Base-by-base conservation (phyloP, 169 alveolate species). In the Plasmodium berghei region DNA sequence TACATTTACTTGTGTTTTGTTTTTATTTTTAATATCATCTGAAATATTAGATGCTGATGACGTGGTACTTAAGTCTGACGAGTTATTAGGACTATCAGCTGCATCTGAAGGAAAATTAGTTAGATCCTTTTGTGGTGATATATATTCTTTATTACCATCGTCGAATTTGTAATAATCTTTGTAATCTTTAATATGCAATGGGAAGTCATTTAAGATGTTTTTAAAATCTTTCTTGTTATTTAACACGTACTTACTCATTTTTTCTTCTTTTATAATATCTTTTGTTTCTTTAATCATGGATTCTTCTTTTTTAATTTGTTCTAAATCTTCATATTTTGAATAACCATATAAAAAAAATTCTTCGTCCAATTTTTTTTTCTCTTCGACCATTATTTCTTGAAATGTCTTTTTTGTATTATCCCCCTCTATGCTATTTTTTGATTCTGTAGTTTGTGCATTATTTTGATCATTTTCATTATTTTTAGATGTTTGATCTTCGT, bases 301-400 rank as follows among this genome's bases (percentile, higher is more conserved):
- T 80, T 80, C 90, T 22, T 80, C 90, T 26, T 80, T 80, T 62
- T 80, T 80, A 16, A 80, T 80, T 49, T 80, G 72, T 59, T 80
- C 90, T 22, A 40, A 18, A 52, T 80, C 70, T 66, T 80, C 90
- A 80, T 80, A 80, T 71, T 80, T 80, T 34, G 90, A 80, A 71
- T 80, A 80, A 22, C 90, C 90, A 45, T 80, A 56, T 67, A 80
- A 49, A 28, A 80, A 80, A 59, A 80, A 80, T 67, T 80, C 90
- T 80, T 80, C 90, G 49, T 80, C 90, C 69, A 80, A 61, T 71
- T 80, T 80, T 80, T 80, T 80, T 71, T 80, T 80, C 69, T 80
- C 90, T 67, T 80, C 90, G 26, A 20, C 90, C 83, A 80, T 80
- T 42, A 80, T 16, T 28, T 80, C 90, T 24, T 66, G 90, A 62